Conservation (phyloP, 805 yeast species). For the Groenewaldozyma salmanticensis region DNA sequence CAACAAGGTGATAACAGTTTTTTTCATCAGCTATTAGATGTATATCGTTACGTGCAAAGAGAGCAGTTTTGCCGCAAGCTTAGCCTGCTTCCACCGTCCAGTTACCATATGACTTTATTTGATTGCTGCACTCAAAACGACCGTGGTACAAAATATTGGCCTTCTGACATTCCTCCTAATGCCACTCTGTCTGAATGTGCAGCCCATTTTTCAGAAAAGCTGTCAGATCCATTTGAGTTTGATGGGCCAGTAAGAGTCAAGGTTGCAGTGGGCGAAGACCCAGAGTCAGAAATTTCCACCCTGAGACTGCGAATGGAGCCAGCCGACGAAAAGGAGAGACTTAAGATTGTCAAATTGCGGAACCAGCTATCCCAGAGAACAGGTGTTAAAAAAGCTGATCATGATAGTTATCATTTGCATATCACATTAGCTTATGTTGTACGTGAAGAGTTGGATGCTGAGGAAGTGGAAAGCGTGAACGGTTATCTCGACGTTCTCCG, state of each 20-base stretch:
- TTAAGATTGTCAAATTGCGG: background rate
- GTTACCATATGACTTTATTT: constrained; percentile 1
- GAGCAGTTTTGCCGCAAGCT: background rate
- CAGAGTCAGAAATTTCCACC: background rate
- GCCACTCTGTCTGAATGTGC: background rate
- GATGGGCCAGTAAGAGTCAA: background rate
- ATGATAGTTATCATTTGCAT: constrained; percentile 1
- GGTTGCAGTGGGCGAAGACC: too few relatives aligned
- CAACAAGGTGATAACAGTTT: background rate
- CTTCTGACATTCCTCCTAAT: background rate
- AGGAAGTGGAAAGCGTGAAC: background rate
- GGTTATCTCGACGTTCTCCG: background rate
- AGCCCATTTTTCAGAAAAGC: background rate
- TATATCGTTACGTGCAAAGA: background rate
- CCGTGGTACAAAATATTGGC: background rate
- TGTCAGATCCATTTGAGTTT: background rate
- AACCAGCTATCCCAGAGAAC: constrained; percentile 1
- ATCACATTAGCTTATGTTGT: background rate
- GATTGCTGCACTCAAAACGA: background rate
- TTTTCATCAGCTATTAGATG: background rate
- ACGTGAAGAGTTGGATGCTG: background rate
- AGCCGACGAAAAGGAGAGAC: background rate
- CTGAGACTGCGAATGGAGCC: background rate
- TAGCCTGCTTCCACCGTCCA: background rate
- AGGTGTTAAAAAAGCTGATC: constrained; percentile 1